These are phyloP conservation scores for Rhodotorula sp. DNA, from an alignment of 1,284 basidiomycete species.

Conservation along the genomic window DNA sequence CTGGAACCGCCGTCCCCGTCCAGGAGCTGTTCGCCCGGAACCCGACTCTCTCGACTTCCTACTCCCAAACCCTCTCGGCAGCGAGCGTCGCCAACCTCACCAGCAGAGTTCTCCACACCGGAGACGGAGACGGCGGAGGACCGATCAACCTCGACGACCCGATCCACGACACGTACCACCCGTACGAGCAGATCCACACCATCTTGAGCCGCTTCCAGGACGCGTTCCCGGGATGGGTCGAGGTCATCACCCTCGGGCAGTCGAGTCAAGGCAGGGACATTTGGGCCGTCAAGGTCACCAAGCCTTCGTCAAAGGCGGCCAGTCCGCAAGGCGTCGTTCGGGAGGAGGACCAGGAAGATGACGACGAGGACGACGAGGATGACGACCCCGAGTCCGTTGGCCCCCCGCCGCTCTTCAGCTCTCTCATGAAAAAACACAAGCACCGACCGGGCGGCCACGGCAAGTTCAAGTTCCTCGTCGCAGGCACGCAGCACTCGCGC, in stretches of 20 bases:
- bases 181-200: conserved; percentile 26
- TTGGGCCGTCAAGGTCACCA: conserved; percentile 27
- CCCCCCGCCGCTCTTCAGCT: not conserved
- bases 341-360: not conserved
- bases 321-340: not conserved
- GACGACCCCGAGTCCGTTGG: conserved; percentile 6
- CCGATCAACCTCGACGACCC: conserved; percentile 1
- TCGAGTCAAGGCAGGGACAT: conserved; percentile 36
- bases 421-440: conserved; percentile 11
- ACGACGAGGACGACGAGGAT: not conserved
- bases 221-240: conserved; percentile 27
- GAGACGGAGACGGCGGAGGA: not conserved
- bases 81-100: conserved; percentile 13
- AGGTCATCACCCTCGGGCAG: conserved; percentile 28
- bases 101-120: not conserved
- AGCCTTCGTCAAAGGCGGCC: not conserved
- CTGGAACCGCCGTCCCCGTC: not conserved
- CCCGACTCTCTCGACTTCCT: conserved; percentile 8
- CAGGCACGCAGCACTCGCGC: conserved; percentile 74
- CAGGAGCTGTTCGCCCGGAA: not conserved
- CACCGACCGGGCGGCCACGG: conserved; percentile 6
- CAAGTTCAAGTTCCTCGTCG: conserved; percentile 61
- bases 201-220: conserved; percentile 25
- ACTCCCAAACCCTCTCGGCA: conserved; percentile 8
- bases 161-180: conserved; percentile 41